Evolutionary conservation across 192 early-diverging fungal species (phyloP), one percentile per base, ranked within the genome.

Genomic region (Coemansia sp.): DNA sequence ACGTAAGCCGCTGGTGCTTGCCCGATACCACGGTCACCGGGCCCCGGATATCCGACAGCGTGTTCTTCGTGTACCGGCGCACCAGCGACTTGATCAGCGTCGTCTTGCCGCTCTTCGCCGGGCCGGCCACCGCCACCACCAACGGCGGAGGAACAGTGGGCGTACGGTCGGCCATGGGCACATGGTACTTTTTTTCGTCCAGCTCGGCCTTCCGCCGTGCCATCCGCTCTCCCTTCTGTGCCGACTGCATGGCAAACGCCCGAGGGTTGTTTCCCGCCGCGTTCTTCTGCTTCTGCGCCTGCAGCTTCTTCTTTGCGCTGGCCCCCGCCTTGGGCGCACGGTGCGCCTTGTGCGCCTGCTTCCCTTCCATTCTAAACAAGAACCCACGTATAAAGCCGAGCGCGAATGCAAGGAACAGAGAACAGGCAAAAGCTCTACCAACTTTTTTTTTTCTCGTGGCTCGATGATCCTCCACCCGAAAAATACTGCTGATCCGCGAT

Each of bases 11-110:
- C 43, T 90, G 87, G 57, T 87, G 84, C 73, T 96, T 96, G 58
- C 90, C 91, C 65, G 85, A 89, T 22, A 99, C 93, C 21, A 99
- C 92, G 0, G 96, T 99, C 40, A 99, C 87, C 17, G 96, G 96
- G 6, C 96, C 96, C 44, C 91, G 87, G 56, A 97, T 85, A 36
- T 94, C 91, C 4, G 76, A 69, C 48, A 97, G 60, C 44, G 86
- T 91, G 64, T 97, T 89, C 71, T 95, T 94, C 17, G 94, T 93
- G 75, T 87, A 99, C 43, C 86, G 76, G 54, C 94, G 93, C 23
- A 99, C 90, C 17, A 99, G 83, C 8, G 92, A 96, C 40, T 85
- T 86, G 64, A 99, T 95, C 49, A 97, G 65, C n/a, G 96, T 99
- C 12, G 92, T 89, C 64, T 99, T 99, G 51, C 96, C 96, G 86